Base-by-base conservation (phyloP, 805 yeast genomes). In the Saccharomycopsis amapae region DNA sequence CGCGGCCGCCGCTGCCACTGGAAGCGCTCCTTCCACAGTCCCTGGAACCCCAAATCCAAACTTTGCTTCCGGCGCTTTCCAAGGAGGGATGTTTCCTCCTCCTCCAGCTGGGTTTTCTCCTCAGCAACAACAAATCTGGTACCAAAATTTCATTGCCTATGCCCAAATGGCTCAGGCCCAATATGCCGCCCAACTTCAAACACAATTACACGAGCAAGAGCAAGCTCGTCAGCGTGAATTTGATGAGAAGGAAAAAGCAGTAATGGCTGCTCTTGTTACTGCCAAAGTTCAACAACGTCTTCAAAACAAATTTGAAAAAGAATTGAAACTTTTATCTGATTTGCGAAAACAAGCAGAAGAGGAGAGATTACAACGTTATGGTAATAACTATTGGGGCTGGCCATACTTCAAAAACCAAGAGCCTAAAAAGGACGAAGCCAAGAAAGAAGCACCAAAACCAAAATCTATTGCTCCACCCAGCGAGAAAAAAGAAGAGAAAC, bases 181-280 rank as follows among this genome's bases (percentile, higher is more conserved):
- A 23, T 26, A 26, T 26, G 12, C 7, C 12, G 47, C 44, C 26
- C 56, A 48, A 24, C 51, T 45, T 9, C 55, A 47, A 28, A 56
- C 50, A n/a, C 55, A 54, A 40, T 54, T 53, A n/a, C 56, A 50
- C 26, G 53, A 48, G 5, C 55, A 52, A 24, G 26, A 15, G 45
- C 45, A 40, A 25, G 36, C 30, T 5, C 24, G 30, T 13, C 40
- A 48, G 32, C 24, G 18, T 17, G 7, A 23, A 6, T 30, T 34
- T 13, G 33, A 24, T 23, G 48, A 41, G 26, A 42, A 48, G 26
- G 48, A 46, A 5, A 40, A 44, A 12, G 50, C 48, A 18, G 17
- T 50, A 3, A 23, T 42, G 2, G 32, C 44, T 9, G 54, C 54
- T 12, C 17, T 44, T 13, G 46, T 49, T 15, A 51, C 54, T 3